These are phyloP conservation scores for Encephalitozoon cuniculi DNA, from an alignment of 371 early-diverging fungal genomes.

Conservation along the genomic window DNA sequence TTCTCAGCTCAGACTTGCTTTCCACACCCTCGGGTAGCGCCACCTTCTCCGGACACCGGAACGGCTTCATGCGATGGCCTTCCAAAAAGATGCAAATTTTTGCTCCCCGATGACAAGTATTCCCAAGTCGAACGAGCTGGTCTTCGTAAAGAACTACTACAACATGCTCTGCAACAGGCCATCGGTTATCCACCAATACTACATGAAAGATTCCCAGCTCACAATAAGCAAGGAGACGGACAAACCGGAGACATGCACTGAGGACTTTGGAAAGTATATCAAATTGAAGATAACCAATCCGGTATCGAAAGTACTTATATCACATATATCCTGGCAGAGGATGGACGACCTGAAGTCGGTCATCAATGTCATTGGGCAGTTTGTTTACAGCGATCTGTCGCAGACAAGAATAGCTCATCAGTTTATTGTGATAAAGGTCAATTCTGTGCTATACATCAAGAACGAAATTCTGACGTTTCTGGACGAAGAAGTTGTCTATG, in stretches of 20 bases:
- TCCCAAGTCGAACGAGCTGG: constrained; percentile 2
- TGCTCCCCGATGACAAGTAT: constrained; percentile 22
- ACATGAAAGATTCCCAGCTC: not conserved
- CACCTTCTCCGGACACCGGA: not conserved
- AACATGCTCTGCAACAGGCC: constrained; percentile 5
- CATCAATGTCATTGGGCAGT: constrained; percentile 34
- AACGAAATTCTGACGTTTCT: constrained; percentile 31
- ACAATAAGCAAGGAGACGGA: constrained; percentile 13
- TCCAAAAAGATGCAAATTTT: constrained; percentile 12
- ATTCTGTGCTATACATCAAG: not conserved
- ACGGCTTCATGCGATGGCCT: not conserved
- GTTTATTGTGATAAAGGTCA: constrained; percentile 15
- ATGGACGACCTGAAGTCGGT: constrained; percentile 3
- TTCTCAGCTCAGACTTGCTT: not conserved
- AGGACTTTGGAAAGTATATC: not conserved
- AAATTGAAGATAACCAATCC: not conserved
- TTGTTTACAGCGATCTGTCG: constrained; percentile 32
- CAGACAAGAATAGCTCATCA: constrained; percentile 27
- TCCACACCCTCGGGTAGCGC: not conserved
- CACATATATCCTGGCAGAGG: constrained; percentile 12
- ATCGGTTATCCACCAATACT: not conserved
- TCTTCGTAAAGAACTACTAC: constrained; percentile 25
- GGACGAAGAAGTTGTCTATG: constrained; percentile 43
- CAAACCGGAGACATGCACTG: not conserved
- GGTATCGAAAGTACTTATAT: constrained; percentile 33